Evolutionary conservation across 2,329 filamentous ascomycete genomes (phyloP), one percentile per base, ranked within the genome.

Genomic region (Penicillium sp.): DNA sequence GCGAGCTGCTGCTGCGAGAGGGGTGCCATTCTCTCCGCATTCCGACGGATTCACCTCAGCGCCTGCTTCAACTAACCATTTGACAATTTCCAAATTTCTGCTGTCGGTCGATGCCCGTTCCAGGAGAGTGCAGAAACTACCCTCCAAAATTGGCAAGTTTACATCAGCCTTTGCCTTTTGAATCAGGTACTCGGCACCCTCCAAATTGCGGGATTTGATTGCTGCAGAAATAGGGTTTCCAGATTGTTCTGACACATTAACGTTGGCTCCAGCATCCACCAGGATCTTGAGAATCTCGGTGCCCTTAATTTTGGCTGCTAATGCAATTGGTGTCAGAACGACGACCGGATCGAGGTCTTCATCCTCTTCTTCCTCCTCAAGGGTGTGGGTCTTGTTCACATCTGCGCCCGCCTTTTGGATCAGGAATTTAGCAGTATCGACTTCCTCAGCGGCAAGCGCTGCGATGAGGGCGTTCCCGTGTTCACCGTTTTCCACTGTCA

Each of bases 41-140:
- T 37, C 29, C 13, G 55, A 34, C 4, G 39, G 34, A 24, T 61
- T 60, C 9, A 54, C 49, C 8, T 61, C 50, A 8, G 60, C 60
- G 4, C 57, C 57, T 13, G 45, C 46, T 14, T 48, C 24, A 8
- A 61, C 22, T 11, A 61, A 47, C 18, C 39, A 55, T 50, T 51
- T 47, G 24, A 59, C 37, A 13, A 24, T 38, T 3, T 49, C 53
- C 5, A 50, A 18, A 16, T 55, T 39, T 16, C 40, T 32, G 5
- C 11, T 24, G 2, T 18, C 9, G 3, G 50, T 32, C 3, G 55
- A 13, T 9, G 46, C 46, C 5, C 22, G 4, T 24, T 49, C 22
- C 8, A 49, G 46, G 14, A 38, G 2, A 18, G 20, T 31, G 16
- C 16, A 9, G 13, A 29, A 37, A 14, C 11, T n/a, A n/a, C 26